phyloP scores from a whole-genome alignment of 495 filamentous ascomycete species.

The Xylaria bambusicola region DNA sequence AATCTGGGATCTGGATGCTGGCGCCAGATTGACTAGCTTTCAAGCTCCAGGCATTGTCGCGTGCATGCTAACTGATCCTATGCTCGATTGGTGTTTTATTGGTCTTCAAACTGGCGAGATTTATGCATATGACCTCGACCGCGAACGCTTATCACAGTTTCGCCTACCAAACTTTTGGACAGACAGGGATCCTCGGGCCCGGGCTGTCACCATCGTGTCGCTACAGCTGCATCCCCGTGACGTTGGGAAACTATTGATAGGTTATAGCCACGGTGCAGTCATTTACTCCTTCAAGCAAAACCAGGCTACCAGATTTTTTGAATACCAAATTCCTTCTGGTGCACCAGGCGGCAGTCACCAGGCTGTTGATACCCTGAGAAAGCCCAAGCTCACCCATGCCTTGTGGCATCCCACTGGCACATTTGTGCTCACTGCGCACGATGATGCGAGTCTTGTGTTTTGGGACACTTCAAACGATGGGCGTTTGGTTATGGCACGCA shows the following conservation, averaged over 20 bases:
- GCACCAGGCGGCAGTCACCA: constrained; percentile 78
- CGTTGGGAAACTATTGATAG: constrained; percentile 87
- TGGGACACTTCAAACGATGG: constrained; percentile 91
- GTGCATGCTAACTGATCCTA: constrained; percentile 75
- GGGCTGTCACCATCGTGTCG: constrained; percentile 53
- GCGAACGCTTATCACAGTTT: constrained; percentile 72
- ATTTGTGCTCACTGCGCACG: constrained; percentile 83
- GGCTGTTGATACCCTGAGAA: constrained; percentile 54
- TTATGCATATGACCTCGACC: constrained; percentile 86
- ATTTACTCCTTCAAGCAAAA: constrained; percentile 93
- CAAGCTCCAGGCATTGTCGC: constrained; percentile 72
- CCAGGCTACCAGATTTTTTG: constrained; percentile 70
- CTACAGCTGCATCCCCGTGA: constrained; percentile 87
- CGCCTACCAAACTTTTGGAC: constrained; percentile 83
- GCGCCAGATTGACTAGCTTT: constrained; percentile 60
- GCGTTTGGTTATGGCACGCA: constrained; percentile 79
- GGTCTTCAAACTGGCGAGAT: constrained; percentile 78
- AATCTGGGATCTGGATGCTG: constrained; percentile 71
- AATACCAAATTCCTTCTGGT: constrained; percentile 78
- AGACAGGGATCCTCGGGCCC: constrained; percentile 54
- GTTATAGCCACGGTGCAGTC: constrained; percentile 82
- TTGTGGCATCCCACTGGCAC: constrained; percentile 95
- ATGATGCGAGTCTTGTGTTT: constrained; percentile 85
- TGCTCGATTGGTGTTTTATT: constrained; percentile 86
- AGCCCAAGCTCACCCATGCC: constrained; percentile 73